Base-by-base conservation (phyloP, 495 filamentous ascomycete genomes). In the Penicillium malachiteum region DNA sequence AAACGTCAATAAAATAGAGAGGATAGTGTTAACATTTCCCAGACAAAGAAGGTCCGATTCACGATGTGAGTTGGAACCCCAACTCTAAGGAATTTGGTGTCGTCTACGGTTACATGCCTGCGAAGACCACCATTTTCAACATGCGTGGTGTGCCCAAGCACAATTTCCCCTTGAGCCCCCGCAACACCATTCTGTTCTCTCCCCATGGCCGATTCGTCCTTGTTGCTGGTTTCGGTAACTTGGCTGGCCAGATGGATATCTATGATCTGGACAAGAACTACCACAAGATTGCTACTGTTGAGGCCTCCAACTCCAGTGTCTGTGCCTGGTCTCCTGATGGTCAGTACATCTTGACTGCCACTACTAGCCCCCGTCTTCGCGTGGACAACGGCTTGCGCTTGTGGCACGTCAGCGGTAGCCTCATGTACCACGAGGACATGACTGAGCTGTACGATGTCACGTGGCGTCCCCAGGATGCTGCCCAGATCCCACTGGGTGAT, bases 1-100 rank as follows among this genome's bases (percentile, higher is more conserved):
- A 16, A 18, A 44, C 11, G 9, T 26, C 33, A 6, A 31, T 41
- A 10, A 16, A n/a, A 3, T n/a, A 13, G 34, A 37, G 12, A 5
- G 12, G 34, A 37, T 37, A 7, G 34, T 10, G 34, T 10, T 37
- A 37, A 10, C 8, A 3, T 7, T 7, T 37, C 21, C 1, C 55
- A 86, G 94, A 98, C 79, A 97, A 97, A 74, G 92, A 97, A 67
- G 94, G 94, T 1, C 94, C 94, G 14, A 97, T 98, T 59, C 93
- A 98, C 71, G 94, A 98, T 65, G 94, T 98, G 38, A 81, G 88
- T n/a, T 98, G 94, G 94, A 96, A 91, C 13, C 91, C 94, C 17
- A 96, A 92, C 71, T 93, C 90, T 35, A 93, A 90, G 73, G 91
- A 96, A 71, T 98, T 98, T 64, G 94, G 91, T 59, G 94, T 98